Conservation (phyloP, 176 grass and related monocot species). For the Alloteropsis semialata region DNA sequence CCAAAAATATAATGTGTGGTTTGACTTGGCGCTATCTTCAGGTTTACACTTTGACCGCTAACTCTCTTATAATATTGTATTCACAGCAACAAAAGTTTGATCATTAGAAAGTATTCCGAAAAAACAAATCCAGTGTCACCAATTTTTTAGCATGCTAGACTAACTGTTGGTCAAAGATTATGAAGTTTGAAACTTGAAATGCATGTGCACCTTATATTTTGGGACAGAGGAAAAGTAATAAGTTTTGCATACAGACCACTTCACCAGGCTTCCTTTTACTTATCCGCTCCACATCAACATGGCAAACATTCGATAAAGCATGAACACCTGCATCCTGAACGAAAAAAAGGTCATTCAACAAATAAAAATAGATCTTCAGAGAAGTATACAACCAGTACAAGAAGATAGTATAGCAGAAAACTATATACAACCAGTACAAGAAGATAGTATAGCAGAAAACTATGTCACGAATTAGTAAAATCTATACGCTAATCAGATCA, state of each 20-base stretch:
- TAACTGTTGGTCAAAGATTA: too few relatives aligned
- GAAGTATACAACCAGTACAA: conserved; percentile 2
- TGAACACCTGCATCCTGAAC: conserved; percentile 86
- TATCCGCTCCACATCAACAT: conserved; percentile 92
- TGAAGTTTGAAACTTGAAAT: too few relatives aligned
- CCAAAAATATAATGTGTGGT: too few relatives aligned
- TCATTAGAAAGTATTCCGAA: too few relatives aligned
- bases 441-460: background rate
- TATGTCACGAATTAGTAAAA: background rate
- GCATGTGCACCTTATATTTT: too few relatives aligned
- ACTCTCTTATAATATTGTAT: too few relatives aligned
- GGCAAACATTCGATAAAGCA: conserved; percentile 93
- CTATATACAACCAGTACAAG: background rate
- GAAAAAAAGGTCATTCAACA: conserved; percentile 2
- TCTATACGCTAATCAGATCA: background rate
- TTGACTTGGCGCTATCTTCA: too few relatives aligned
- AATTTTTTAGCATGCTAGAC: too few relatives aligned
- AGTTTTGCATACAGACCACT: conserved; percentile 55
- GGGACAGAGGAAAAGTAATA: background rate
- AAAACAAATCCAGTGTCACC: too few relatives aligned
- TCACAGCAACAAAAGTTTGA: too few relatives aligned
- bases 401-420: background rate
- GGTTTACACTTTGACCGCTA: too few relatives aligned
- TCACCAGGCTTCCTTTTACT: conserved; percentile 97
- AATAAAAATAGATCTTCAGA: conserved; percentile 10